Base-by-base conservation (phyloP, 768 basidiomycete species). In the Boletus huronensis region DNA sequence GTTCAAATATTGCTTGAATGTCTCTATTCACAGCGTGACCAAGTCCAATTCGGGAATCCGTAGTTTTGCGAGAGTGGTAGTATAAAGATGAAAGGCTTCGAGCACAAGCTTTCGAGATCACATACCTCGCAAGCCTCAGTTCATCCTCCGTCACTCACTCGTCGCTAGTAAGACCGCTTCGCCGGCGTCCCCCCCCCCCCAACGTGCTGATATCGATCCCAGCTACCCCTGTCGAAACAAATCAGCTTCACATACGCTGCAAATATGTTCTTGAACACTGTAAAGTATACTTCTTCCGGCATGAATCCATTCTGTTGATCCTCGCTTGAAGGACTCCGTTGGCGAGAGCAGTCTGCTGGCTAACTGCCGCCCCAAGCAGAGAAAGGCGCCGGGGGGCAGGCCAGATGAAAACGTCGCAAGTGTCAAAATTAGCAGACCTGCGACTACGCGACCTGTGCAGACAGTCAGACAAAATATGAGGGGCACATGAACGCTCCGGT, bases 381-480 rank as follows among this genome's bases (percentile, higher is more conserved):
- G 21, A 23, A 28, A 47, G 14, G 29, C 19, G 17, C 57, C 49
- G 5, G 38, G 49, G 8, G 64, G 65, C 25, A 55, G 17, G 38
- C 57, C 60, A 16, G 25, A 43, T 0, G 23, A 35, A 8, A 40
- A 17, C 5, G 9, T 57, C 2, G 45, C 50, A 16, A 60, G 19
- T 29, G 46, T 56, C 42, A 56, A 28, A 36, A n/a, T 45, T 13
- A 3, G 25, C 23, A 56, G 21, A 32, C 52, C 65, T 9, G 5
- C 31, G 3, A 44, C 32, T 0, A 19, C 52, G 34, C 53, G 54
- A 19, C 59, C 54, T 2, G 38, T 17, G 13, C 57, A 61, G 28
- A 46, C 39, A 35, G 14, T 43, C 46, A 42, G 44, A 19, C 48
- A 21, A 35, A 34, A 34, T 2, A 23, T 29, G 6, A 17, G 29